A percentile compares a stretch with the other conserved stretches of the same genome.
phyloP scores from a whole-genome alignment of 2,329 filamentous ascomycete genomes.

The Lachnellula subtilissima region DNA sequence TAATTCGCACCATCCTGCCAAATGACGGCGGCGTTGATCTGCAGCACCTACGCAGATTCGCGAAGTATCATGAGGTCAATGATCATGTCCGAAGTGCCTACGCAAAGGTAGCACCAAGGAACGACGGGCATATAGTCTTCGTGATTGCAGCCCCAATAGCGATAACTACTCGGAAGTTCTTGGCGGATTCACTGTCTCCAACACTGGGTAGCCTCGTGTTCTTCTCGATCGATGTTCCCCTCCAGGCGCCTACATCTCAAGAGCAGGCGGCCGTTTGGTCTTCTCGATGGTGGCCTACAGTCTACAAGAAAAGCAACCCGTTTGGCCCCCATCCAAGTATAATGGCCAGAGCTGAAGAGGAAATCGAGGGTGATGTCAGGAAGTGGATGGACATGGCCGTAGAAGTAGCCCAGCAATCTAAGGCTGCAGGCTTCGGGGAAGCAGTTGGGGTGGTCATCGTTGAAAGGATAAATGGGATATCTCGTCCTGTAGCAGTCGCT shows the following conservation, averaged over 20 bases:
- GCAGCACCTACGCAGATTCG: slow-evolving; percentile 70
- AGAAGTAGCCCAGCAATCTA: slow-evolving; percentile 55
- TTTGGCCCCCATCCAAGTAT: slow-evolving; percentile 78
- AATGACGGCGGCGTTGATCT: slow-evolving; percentile 60
- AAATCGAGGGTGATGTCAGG: slow-evolving; percentile 59
- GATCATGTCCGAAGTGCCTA: slow-evolving; percentile 55
- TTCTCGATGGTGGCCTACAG: slow-evolving; percentile 73
- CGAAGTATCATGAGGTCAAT: slow-evolving; percentile 65
- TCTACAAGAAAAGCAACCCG: slow-evolving; percentile 83
- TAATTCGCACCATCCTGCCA: slow-evolving; percentile 51
- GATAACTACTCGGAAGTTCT: slow-evolving; percentile 48
- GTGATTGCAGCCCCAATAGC: slow-evolving; percentile 48
- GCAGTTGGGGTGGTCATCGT: slow-evolving; percentile 72
- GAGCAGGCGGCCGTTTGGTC: slow-evolving; percentile 72
- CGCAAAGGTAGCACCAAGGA: slow-evolving; percentile 40
- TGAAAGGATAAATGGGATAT: slow-evolving; percentile 39
- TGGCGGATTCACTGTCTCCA: slow-evolving; percentile 43
- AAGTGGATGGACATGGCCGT: slow-evolving; percentile 66
- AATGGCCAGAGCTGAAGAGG: slow-evolving; percentile 63
- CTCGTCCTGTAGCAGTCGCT: slow-evolving; percentile 60
- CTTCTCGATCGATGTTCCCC: slow-evolving; percentile 57
- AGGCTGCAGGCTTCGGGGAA: slow-evolving; percentile 57
- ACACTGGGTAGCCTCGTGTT: slow-evolving; percentile 45
- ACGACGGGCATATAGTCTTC: slow-evolving; percentile 41
- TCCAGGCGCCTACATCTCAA: slow-evolving; percentile 69